Percentiles rank a stretch among this genome's conserved stretches.
Conservation (phyloP, 495 filamentous ascomycete species). For the Aspergillus asperescens region DNA sequence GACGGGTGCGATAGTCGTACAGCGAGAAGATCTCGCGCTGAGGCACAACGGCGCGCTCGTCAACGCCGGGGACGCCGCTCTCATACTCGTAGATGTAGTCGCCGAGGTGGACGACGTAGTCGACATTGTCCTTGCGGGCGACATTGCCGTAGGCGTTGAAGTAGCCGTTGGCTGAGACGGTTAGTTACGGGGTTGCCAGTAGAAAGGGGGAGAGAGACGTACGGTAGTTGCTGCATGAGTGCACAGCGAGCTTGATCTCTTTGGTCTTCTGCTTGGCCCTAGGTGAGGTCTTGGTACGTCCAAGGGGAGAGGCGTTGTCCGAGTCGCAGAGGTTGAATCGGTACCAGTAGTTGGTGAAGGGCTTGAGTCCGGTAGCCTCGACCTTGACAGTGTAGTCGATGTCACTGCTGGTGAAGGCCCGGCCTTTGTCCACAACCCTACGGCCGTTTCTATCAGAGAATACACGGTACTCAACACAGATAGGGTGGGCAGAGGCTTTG, state of each 20-base stretch:
- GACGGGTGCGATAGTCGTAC: constrained; percentile 57
- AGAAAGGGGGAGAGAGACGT: constrained; percentile 8
- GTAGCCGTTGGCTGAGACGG: constrained; percentile 15
- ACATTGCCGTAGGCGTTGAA: constrained; percentile 22
- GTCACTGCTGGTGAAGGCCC: constrained; percentile 58
- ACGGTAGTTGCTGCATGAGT: constrained; percentile 55
- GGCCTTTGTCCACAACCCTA: constrained; percentile 40
- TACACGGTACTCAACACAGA: constrained; percentile 56
- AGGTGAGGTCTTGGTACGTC: constrained; percentile 52
- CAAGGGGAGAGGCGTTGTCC: constrained; percentile 39
- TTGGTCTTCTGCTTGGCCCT: constrained; percentile 21
- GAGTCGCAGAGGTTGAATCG: constrained; percentile 52
- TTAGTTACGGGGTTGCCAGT: not conserved
- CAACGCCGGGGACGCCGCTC: constrained; percentile 43
- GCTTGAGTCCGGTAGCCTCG: constrained; percentile 50
- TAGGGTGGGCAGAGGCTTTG: constrained; percentile 16
- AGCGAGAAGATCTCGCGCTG: constrained; percentile 44
- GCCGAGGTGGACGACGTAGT: constrained; percentile 53
- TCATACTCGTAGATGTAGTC: constrained; percentile 67
- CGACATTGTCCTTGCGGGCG: constrained; percentile 60
- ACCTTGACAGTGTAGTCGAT: constrained; percentile 67
- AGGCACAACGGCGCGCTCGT: constrained; percentile 35
- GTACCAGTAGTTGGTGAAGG: constrained; percentile 56
- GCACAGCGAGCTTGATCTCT: constrained; percentile 48
- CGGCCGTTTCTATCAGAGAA: constrained; percentile 25